Evolutionary conservation across 2,329 filamentous ascomycete genomes (phyloP).

Genomic region (Colletotrichum trifolii): DNA sequence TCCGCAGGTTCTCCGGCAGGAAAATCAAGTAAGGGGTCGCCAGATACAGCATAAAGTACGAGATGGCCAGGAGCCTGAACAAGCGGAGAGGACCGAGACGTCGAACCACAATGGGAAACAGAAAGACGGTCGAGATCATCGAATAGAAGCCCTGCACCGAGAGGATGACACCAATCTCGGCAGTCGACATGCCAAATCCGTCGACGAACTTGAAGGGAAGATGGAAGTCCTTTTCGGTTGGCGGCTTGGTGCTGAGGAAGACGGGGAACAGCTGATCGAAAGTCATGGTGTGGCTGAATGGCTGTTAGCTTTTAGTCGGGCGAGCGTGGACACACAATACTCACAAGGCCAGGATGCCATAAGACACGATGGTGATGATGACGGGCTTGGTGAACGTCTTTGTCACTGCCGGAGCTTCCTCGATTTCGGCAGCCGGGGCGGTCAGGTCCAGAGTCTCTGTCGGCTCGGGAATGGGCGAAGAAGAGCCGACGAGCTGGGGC

Average conservation of each 20-base stretch:
- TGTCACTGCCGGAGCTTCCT: conserved; percentile 4
- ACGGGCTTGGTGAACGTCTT: conserved; percentile 87
- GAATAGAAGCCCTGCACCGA: conserved; percentile 91
- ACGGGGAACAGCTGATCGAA: conserved; percentile 95
- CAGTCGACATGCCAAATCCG: conserved; percentile 85
- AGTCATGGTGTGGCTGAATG: conserved; percentile 88
- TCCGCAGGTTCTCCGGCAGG: conserved; percentile 77
- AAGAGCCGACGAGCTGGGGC: conserved; percentile 55
- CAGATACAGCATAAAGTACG: conserved; percentile 90
- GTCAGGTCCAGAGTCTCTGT: conserved; percentile 50
- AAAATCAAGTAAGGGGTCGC: conserved; percentile 89
- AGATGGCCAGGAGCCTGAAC: conserved; percentile 82
- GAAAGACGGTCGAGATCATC: conserved; percentile 83
- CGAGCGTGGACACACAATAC: conserved; percentile 56
- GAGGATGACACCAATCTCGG: conserved; percentile 87
- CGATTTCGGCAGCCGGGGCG: conserved; percentile 13
- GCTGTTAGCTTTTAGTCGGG: conserved; percentile 33
- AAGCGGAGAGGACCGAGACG: conserved; percentile 82
- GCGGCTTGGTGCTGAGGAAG: conserved; percentile 79
- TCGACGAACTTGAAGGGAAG: conserved; percentile 91
- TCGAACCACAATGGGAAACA: conserved; percentile 83
- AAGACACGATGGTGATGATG: conserved; percentile 86
- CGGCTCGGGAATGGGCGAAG: conserved; percentile 41
- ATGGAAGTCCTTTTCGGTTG: conserved; percentile 50
- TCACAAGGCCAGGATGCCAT: conserved; percentile 95